Evolutionary conservation across 2,329 filamentous ascomycete genomes (phyloP), one percentile per base, ranked within the genome.

Genomic region (Dactylellina haptotyla): DNA sequence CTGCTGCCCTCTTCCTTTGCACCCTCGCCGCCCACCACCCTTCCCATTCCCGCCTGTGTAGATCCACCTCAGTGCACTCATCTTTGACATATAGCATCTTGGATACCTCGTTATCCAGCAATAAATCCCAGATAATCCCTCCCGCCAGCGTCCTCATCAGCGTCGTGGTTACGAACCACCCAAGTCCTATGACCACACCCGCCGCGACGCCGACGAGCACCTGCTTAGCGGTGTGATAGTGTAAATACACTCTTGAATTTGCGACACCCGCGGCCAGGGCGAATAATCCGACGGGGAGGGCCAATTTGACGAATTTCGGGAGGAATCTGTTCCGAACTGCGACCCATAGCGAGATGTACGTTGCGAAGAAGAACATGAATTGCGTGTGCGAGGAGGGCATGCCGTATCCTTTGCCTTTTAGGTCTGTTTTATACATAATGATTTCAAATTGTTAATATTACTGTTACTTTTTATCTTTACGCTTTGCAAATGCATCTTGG

Each of bases 341-440:
- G 46, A 99, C 85, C 83, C 98, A 98, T 18, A 99, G 84, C 23
- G 87, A 85, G 71, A 98, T 83, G 75, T 91, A 95, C 66, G 96
- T 83, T 67, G 92, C 90, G 86, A 97, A 98, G 84, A 92, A 99
- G 64, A 90, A 87, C 74, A 94, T 90, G 80, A 97, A 99, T 83
- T 99, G 95, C 6, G 95, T 91, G 82, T 99, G 95, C 37, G 93
- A 97, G 5, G 87, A 89, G 9, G 95, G 95, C 96, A 99, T 99
- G 78, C 95, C 96, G 80, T 99, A 99, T 76, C 95, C 95, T 81
- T 96, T 96, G 64, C 92, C 87, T 79, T 93, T 88, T 84, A 89
- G 87, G 25, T 73, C 61, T 73, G 41, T 6, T 28, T 20, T 18
- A 16, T 45, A 46, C 10, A 30, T 41, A 28, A 9, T 20, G 28